Conservation (phyloP, 2,329 filamentous ascomycete species). For the Exophiala aquamarina region DNA sequence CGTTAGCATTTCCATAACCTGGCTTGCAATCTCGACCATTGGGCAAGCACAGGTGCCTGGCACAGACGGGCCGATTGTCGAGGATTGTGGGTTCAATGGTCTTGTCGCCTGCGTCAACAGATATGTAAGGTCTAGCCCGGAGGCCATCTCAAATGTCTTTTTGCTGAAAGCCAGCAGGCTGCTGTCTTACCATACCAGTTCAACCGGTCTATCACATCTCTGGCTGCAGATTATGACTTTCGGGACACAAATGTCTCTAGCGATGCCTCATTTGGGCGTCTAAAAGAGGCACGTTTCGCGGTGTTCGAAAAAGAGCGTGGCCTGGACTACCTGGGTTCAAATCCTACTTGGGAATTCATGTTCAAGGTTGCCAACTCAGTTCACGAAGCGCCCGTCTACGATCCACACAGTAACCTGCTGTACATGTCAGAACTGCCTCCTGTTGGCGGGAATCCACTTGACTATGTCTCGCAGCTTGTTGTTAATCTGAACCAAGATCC, state of each 20-base stretch:
- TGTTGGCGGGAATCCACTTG: conserved; percentile 37
- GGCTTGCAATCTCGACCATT: too few species aligned
- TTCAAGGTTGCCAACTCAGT: conserved; percentile 39
- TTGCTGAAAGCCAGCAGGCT: conserved; percentile 1
- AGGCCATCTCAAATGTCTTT: too few species aligned
- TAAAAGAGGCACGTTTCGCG: conserved; percentile 37
- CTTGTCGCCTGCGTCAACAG: conserved; percentile 38
- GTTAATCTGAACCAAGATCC: conserved; percentile 45
- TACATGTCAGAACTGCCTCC: conserved; percentile 40
- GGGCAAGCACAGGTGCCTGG: too few species aligned
- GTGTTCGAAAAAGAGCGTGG: conserved; percentile 40
- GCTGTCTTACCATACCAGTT: conserved; percentile 40
- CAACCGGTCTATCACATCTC: conserved; percentile 33
- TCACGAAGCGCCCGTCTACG: conserved; percentile 46
- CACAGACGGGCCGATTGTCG: conserved; percentile 32
- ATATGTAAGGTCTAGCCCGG: conserved; percentile 34
- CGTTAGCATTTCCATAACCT: too few species aligned
- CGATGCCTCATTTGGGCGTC: conserved; percentile 33
- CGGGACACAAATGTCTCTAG: conserved; percentile 35
- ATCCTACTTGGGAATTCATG: conserved; percentile 38
- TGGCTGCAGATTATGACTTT: conserved; percentile 30
- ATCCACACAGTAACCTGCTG: conserved; percentile 41
- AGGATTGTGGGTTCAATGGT: conserved; percentile 31
- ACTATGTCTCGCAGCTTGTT: conserved; percentile 41
- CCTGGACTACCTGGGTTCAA: conserved; percentile 37